Percentiles rank a stretch among this genome's conserved stretches.
Conservation (phyloP, 768 basidiomycete species). For the Tricholoma saponaceum region DNA sequence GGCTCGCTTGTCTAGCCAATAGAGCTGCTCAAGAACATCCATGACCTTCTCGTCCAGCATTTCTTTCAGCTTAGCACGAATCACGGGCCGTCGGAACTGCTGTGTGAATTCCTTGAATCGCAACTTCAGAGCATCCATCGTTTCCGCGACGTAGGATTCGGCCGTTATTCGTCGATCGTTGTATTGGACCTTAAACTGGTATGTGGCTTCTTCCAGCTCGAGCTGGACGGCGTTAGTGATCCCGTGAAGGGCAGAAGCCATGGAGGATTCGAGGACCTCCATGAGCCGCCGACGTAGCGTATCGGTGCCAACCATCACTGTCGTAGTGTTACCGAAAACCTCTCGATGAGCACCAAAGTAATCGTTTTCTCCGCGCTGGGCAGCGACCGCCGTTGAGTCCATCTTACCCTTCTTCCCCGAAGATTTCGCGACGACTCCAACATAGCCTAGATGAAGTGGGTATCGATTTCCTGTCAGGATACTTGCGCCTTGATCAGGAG, state of each 20-base stretch:
- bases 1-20: slow-evolving; percentile 91
- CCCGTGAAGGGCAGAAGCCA: slow-evolving; percentile 92
- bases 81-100: slow-evolving; percentile 85
- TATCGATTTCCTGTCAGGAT: slow-evolving; percentile 90
- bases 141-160: slow-evolving; percentile 97
- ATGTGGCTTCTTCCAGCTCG: slow-evolving; percentile 94
- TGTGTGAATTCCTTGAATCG: slow-evolving; percentile 83
- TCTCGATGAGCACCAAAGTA: slow-evolving; percentile 66
- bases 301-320: slow-evolving; percentile 87
- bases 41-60: slow-evolving; percentile 97
- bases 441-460: slow-evolving; percentile 95
- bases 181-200: slow-evolving; percentile 99
- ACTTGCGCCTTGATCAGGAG: slow-evolving; percentile 73
- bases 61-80: slow-evolving; percentile 82
- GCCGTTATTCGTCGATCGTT: slow-evolving; percentile 94
- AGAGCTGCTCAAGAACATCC: slow-evolving; percentile 95
- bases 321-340: slow-evolving; percentile 54
- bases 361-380: slow-evolving; percentile 55
- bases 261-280: slow-evolving; percentile 96
- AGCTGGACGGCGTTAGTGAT: slow-evolving; percentile 97
- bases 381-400: slow-evolving; percentile 45
- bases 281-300: slow-evolving; percentile 87
- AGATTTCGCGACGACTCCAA: slow-evolving; percentile 91
- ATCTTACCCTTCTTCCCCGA: slow-evolving; percentile 50
- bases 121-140: slow-evolving; percentile 87